These are phyloP conservation scores for Torulaspora indica DNA, from an alignment of 805 yeast genomes.

Conservation along the genomic window DNA sequence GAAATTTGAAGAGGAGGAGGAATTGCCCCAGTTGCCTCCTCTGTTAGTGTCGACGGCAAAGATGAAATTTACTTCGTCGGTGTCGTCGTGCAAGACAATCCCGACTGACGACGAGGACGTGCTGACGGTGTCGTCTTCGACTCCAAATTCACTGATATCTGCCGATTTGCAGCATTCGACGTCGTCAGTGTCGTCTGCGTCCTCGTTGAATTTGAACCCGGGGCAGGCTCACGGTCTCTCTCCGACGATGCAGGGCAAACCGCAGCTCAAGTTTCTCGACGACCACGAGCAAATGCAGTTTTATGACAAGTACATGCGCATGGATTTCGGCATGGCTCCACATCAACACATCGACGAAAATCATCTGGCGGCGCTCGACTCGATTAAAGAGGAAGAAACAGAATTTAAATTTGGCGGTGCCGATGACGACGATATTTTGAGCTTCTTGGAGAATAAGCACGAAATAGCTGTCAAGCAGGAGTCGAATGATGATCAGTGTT, in stretches of 20 bases:
- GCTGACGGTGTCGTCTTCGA: slow-evolving; percentile 23
- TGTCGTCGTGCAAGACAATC: slow-evolving; percentile 17
- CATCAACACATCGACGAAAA: slow-evolving; percentile 6
- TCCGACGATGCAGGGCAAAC: slow-evolving; percentile 2
- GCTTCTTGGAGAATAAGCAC: slow-evolving; percentile 2
- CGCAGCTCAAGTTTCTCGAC: slow-evolving; percentile 20
- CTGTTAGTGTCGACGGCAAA: slow-evolving; percentile 12
- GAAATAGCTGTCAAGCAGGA: neutral
- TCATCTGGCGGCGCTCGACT: slow-evolving; percentile 10
- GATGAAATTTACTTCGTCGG: slow-evolving; percentile 13
- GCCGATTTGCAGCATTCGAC: slow-evolving; percentile 19
- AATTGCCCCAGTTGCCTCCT: neutral
- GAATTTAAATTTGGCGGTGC: slow-evolving; percentile 5
- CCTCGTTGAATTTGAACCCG: slow-evolving; percentile 8
- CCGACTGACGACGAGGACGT: slow-evolving; percentile 26
- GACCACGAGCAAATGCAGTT: slow-evolving; percentile 24
- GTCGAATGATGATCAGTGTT: slow-evolving; percentile 1
- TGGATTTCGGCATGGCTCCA: slow-evolving; percentile 3
- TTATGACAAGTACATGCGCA: slow-evolving; percentile 18
- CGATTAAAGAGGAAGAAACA: slow-evolving; percentile 16
- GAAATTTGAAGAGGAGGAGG: slow-evolving; percentile 29
- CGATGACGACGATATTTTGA: slow-evolving; percentile 6
- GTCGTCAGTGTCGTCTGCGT: slow-evolving; percentile 13
- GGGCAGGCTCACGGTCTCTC: neutral
- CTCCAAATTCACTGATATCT: slow-evolving; percentile 28